Conservation (phyloP, 2,329 filamentous ascomycete genomes). For the Sordariomycetes sp. region DNA sequence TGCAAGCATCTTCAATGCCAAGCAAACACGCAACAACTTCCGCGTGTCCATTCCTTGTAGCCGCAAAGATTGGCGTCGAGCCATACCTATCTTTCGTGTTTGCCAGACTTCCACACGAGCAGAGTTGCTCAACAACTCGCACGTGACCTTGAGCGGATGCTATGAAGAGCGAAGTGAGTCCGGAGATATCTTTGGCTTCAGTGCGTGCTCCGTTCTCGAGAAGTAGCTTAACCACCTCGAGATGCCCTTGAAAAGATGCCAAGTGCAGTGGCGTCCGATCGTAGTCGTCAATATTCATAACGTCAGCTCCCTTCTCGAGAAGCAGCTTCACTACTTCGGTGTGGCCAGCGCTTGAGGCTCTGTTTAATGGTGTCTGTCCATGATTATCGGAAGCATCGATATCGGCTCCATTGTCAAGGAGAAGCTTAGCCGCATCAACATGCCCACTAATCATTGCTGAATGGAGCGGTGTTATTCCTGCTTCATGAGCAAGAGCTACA, state of each 20-base stretch:
- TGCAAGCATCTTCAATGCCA: too few relatives aligned
- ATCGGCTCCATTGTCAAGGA: not conserved
- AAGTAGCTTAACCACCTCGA: not conserved
- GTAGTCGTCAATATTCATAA: not conserved
- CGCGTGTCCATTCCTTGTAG: not conserved
- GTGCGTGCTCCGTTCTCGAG: not conserved
- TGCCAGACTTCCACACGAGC: not conserved
- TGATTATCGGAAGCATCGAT: not conserved
- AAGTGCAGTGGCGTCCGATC: not conserved
- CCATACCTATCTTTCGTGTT: not conserved
- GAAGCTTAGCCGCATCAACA: constrained; percentile 12
- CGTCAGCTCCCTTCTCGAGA: not conserved
- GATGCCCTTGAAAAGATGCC: not conserved
- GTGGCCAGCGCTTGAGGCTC: not conserved
- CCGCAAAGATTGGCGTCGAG: not conserved
- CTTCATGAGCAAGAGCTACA: too few relatives aligned
- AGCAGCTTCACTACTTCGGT: not conserved
- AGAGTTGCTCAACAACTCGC: not conserved
- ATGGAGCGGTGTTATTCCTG: too few relatives aligned
- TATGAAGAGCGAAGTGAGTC: not conserved
- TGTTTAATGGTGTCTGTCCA: not conserved
- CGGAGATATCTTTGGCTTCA: not conserved
- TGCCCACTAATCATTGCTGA: too few relatives aligned
- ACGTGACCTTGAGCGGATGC: not conserved
- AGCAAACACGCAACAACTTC: not conserved